Percentiles rank a stretch among this genome's conserved stretches.
Evolutionary conservation across 352 stramenopile genomes (phyloP).

Genomic region (Blastocystis sp.): DNA sequence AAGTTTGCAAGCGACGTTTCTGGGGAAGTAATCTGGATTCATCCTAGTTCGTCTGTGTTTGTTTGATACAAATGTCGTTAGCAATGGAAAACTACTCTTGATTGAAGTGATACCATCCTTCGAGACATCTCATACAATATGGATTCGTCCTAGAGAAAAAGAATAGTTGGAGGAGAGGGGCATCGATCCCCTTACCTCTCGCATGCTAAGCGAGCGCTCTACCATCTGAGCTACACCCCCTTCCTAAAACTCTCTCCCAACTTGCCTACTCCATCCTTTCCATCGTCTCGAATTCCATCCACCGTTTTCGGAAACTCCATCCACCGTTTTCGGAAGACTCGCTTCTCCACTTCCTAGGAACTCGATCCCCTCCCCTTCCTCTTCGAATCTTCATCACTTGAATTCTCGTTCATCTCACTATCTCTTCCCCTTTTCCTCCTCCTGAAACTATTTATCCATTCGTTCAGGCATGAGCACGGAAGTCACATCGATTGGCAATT

Average conservation of each 20-base stretch:
- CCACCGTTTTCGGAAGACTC: too few species aligned
- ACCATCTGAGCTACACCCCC: slow-evolving; percentile 57
- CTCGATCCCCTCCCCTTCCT: too few species aligned
- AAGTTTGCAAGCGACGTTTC: not conserved
- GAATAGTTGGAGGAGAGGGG: slow-evolving; percentile 53
- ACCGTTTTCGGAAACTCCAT: too few species aligned
- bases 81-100: too few species aligned
- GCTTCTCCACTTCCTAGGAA: too few species aligned
- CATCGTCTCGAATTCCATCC: too few species aligned
- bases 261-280: not conserved
- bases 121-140: too few species aligned
- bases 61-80: too few species aligned
- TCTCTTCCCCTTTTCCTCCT: not conserved
- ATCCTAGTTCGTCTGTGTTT: too few species aligned
- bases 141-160: not conserved
- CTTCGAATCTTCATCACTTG: too few species aligned
- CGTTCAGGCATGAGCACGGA: slow-evolving; percentile 1
- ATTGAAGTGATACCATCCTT: too few species aligned
- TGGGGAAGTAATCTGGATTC: too few species aligned
- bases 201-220: slow-evolving; percentile 57
- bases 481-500: slow-evolving; percentile 26
- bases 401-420: not conserved
- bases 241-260: not conserved
- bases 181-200: slow-evolving; percentile 57
- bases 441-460: not conserved